phyloP scores from a whole-genome alignment of 345 rosid genomes.

The Chamaenerion angustifolium region DNA sequence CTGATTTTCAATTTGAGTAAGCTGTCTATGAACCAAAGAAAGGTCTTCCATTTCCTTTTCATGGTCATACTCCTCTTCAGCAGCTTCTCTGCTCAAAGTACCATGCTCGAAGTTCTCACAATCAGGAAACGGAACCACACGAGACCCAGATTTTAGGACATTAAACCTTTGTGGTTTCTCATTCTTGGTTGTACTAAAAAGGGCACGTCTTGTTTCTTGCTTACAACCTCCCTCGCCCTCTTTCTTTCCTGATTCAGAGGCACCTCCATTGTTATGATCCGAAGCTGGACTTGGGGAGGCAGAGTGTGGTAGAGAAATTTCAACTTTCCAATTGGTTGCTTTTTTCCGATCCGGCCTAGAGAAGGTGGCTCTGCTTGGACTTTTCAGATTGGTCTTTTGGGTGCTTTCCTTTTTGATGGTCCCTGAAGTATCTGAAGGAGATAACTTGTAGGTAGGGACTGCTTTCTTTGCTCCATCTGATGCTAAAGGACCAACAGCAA shows the following conservation, averaged over 20 bases:
- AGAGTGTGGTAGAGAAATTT: constrained; percentile 15
- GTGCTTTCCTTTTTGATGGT: constrained; percentile 25
- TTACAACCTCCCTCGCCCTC: constrained; percentile 13
- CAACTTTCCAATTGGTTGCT: constrained; percentile 22
- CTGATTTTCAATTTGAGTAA: constrained; percentile 76
- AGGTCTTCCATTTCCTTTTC: constrained; percentile 52
- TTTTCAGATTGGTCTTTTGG: constrained; percentile 21
- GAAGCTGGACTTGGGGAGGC: constrained; percentile 5
- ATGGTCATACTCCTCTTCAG: constrained; percentile 26
- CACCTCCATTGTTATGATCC: constrained; percentile 16
- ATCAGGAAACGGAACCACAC: constrained; percentile 44
- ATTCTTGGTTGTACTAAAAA: constrained; percentile 17
- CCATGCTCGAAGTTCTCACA: constrained; percentile 22
- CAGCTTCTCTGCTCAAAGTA: constrained; percentile 11
- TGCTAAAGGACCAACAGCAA: constrained; percentile 18
- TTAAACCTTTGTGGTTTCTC: constrained; percentile 27
- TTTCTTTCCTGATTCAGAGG: constrained; percentile 15
- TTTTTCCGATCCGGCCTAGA: constrained; percentile 17
- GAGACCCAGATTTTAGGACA: constrained; percentile 40
- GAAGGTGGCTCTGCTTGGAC: constrained; percentile 9
- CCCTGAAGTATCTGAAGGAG: constrained; percentile 26
- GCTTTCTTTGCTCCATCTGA: constrained; percentile 37
- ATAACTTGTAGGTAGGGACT: constrained; percentile 46
- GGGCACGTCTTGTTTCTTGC: constrained; percentile 34
- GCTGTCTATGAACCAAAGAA: constrained; percentile 50